Evolutionary conservation across 2,329 filamentous ascomycete genomes (phyloP), one percentile per base, ranked within the genome.

Genomic region (Magnaporthales sp.): DNA sequence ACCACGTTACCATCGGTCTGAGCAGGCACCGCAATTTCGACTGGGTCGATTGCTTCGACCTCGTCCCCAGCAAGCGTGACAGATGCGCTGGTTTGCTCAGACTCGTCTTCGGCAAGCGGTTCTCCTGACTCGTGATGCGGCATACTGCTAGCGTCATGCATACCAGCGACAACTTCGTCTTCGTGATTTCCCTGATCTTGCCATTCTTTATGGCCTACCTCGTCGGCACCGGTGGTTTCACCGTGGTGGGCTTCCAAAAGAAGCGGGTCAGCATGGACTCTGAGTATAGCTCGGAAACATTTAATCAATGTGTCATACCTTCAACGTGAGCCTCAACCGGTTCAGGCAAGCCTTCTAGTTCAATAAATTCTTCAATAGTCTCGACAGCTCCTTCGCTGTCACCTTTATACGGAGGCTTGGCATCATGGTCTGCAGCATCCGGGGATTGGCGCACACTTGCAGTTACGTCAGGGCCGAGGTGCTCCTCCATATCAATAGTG

Each of bases 51-150:
- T 56, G 75, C 74, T 66, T 79, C 76, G 65, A 78, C 72, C 66
- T 80, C 77, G 62, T 82, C 78, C 38, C 74, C 72, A 51, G 74
- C 71, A 22, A 77, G 62, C 6, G 75, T 77, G 1, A 70, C 72
- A 7, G 73, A 75, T 10, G 72, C 72, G 54, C 76, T 77, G 10
- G 73, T 73, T 32, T 71, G 69, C 24, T 62, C 64, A 15, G 62
- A 64, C 24, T 27, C 62, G 26, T 60, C 56, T 15, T 9, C 24
- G 24, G 5, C 24, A 26, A 8, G 56, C 24, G 4, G 24, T 27
- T 60, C 56, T 29, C 15, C 22, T n/a, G 54, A 19, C 15, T 62
- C 22, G 15, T 66, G 64, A 26, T 31, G 30, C 29, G 64, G 27
- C 1, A 19, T 19, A 46, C 15, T 8, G 38, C 22, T 46, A 19